Percentiles rank a stretch among this genome's conserved stretches.
Conservation (phyloP, 2,329 filamentous ascomycete species). For the Davidsoniella virescens region DNA sequence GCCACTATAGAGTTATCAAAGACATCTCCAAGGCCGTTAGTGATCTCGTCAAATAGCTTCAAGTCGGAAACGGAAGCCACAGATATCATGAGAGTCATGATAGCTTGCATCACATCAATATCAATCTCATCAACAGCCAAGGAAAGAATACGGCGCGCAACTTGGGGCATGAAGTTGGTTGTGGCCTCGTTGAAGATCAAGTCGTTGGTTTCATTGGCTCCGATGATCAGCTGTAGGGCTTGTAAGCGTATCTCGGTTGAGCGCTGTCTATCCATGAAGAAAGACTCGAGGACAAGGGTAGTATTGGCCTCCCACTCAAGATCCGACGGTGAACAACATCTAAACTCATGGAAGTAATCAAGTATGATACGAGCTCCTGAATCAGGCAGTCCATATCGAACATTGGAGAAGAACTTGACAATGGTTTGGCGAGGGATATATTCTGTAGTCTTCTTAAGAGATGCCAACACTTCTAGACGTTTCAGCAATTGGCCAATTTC, state of each 20-base stretch:
- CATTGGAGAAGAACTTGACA: conserved; percentile 47
- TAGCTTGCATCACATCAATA: conserved; percentile 44
- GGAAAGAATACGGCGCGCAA: conserved; percentile 45
- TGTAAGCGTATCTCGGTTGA: conserved; percentile 45
- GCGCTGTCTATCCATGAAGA: conserved; percentile 45
- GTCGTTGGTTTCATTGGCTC: conserved; percentile 41
- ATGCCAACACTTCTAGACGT: conserved; percentile 33
- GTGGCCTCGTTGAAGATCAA: conserved; percentile 43
- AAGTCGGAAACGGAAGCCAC: conserved; percentile 45
- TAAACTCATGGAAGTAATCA: conserved; percentile 50
- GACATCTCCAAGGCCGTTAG: conserved; percentile 12
- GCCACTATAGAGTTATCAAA: conserved; percentile 9
- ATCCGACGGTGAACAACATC: conserved; percentile 57
- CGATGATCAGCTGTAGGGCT: conserved; percentile 43
- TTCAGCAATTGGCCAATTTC: conserved; percentile 30
- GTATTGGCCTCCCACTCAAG: conserved; percentile 50
- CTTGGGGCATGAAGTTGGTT: conserved; percentile 36
- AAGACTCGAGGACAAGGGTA: conserved; percentile 40
- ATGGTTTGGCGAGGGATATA: conserved; percentile 50
- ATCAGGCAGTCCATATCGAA: conserved; percentile 47
- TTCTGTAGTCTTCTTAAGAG: conserved; percentile 28
- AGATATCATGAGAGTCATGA: conserved; percentile 47
- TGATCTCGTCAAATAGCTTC: conserved; percentile 41
- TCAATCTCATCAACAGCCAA: conserved; percentile 48
- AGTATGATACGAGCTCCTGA: conserved; percentile 47